A percentile compares a stretch with the other conserved stretches of the same genome.
phyloP scores from a whole-genome alignment of 306 rosid species.

The Cicer chorassanicum region DNA sequence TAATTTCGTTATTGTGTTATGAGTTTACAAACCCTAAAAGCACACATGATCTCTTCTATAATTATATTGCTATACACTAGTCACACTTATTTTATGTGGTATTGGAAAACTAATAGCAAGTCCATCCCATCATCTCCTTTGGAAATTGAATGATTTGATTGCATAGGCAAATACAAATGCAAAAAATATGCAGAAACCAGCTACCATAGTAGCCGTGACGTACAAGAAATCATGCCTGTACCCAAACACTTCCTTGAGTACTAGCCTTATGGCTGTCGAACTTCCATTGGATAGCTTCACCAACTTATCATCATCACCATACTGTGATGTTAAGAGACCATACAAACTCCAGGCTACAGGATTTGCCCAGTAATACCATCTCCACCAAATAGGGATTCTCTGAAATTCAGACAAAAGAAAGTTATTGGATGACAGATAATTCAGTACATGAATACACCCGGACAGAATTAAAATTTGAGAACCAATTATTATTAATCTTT shows the following conservation, averaged over 20 bases:
- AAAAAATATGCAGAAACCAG: slow-evolving; percentile 84
- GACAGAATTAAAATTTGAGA: too few relatives aligned
- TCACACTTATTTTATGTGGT: slow-evolving; percentile 45
- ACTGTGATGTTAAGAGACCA: slow-evolving; percentile 88
- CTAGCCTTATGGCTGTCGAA: slow-evolving; percentile 48
- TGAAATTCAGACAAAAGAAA: slow-evolving; percentile 43
- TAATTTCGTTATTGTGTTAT: slow-evolving; percentile 37
- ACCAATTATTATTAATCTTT: too few relatives aligned
- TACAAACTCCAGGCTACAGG: slow-evolving; percentile 95
- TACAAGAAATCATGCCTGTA: slow-evolving; percentile 80
- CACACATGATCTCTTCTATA: slow-evolving; percentile 46
- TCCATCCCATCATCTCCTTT: slow-evolving; percentile 72
- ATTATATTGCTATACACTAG: slow-evolving; percentile 56
- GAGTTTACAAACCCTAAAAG: slow-evolving; percentile 48
- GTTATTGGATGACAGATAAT: not conserved
- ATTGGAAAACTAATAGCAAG: slow-evolving; percentile 38
- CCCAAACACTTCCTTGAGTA: slow-evolving; percentile 72
- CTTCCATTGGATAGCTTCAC: slow-evolving; percentile 79
- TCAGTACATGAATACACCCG: not conserved
- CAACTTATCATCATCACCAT: slow-evolving; percentile 61
- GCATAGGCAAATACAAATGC: slow-evolving; percentile 86
- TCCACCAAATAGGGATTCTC: slow-evolving; percentile 99
- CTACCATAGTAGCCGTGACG: slow-evolving; percentile 75
- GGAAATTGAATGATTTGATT: slow-evolving; percentile 97
- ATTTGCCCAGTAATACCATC: slow-evolving; percentile 99